Base-by-base conservation (phyloP, 192 early-diverging fungal genomes). In the Fimicolochytrium jonesii region DNA sequence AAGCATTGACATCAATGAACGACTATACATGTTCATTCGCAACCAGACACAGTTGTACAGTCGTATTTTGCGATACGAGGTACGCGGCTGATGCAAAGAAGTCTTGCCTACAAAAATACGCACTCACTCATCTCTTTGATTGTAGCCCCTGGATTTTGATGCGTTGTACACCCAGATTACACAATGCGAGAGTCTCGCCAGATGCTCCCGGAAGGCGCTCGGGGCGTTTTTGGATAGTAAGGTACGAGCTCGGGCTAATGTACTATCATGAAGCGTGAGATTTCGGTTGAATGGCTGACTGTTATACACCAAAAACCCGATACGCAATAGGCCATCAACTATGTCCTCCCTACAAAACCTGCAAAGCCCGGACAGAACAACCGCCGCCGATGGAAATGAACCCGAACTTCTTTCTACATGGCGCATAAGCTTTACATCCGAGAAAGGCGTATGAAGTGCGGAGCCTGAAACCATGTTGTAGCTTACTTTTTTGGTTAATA, bases 21-120 rank as follows among this genome's bases (percentile, higher is more conserved):
- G 33, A 25, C 45, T 66, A 13, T 66, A 47, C 25, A 13, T 32
- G 6, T 66, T 47, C 32, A 57, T 66, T 7, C 50, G 34, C 15
- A 25, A 0, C 2, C 64, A 66, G 23, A 33, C 22, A 13, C 26
- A 37, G 11, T 42, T 66, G 17, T 66, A 66, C 32, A 29, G 43
- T 6, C 50, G 64, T 10, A 66, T 66, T 36, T 34, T 66, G 29
- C 39, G 53, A 6, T 66, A 66, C 34, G 64, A 66, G 39, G 50
- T 58, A 26, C 13, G 37, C n/a, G 1, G 39, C 18, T 17, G 9
- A 11, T 0, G 31, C 51, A 11, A n/a, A n/a, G 30, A 7, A 20
- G 22, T 53, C 25, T 31, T 25, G 51, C 32, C 26, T 10, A 7
- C 11, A 9, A 53, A 23, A 31, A 13, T 32, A 11, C 26, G 10